Conservation (phyloP, 352 stramenopile species). For the Globisporangium cystogenes region DNA sequence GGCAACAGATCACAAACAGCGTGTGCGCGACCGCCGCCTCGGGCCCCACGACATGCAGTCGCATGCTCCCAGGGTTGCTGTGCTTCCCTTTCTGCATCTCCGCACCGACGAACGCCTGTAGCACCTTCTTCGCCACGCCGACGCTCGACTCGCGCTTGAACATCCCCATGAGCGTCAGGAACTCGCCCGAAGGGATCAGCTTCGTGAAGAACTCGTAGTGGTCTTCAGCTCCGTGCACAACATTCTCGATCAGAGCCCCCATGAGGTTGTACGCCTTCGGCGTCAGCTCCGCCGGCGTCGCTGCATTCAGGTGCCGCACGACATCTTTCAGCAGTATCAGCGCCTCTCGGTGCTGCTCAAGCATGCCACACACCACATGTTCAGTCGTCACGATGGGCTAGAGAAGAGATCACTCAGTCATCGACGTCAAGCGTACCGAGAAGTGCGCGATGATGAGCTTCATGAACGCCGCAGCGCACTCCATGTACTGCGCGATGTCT, state of each 20-base stretch:
- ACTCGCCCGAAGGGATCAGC: conserved; percentile 70
- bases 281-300: conserved; percentile 49
- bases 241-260: conserved; percentile 68
- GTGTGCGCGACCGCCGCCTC: conserved; percentile 82
- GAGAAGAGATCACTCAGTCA: background rate
- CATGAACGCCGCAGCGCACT: conserved; percentile 79
- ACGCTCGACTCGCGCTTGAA: conserved; percentile 83
- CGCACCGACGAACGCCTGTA: conserved; percentile 61
- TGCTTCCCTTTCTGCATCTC: conserved; percentile 9
- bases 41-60: conserved; percentile 59
- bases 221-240: conserved; percentile 64
- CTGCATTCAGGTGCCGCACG: conserved; percentile 72
- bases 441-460: conserved; percentile 85
- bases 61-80: conserved; percentile 27
- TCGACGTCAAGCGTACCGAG: conserved; percentile 33
- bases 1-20: conserved; percentile 80
- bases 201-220: conserved; percentile 66
- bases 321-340: conserved; percentile 83
- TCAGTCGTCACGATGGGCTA: background rate
- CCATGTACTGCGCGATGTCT: conserved; percentile 76
- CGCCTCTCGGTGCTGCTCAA: conserved; percentile 56
- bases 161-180: conserved; percentile 82
- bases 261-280: conserved; percentile 63
- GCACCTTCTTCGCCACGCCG: conserved; percentile 76
- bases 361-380: background rate